Evolutionary conservation across 345 rosid genomes (phyloP), one percentile per base, ranked within the genome.

Genomic region (Moricandia arvensis): DNA sequence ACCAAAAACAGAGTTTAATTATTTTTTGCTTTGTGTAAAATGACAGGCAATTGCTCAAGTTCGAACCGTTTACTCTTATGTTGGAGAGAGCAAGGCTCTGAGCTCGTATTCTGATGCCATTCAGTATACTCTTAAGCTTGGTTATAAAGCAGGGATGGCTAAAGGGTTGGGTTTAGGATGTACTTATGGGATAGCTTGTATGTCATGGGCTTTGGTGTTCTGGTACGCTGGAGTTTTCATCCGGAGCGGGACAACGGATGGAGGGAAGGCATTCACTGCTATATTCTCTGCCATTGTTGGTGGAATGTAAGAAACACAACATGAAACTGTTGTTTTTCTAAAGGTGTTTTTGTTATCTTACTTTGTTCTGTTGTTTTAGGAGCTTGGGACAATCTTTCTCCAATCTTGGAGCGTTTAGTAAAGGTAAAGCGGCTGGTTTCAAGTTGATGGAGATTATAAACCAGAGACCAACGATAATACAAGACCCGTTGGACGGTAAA

Each of bases 141-240:
- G 99, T 47, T 96, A 96, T 79, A 96, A 93, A 83, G 99, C 99
- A 17, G 99, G 99, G 10, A 91, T 96, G 99, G 99, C 99, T 68
- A 96, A 96, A 84, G 99, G 99, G 4, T 85, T 96, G 82, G 99
- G 99, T 16, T 83, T 96, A 18, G 99, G 99, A 75, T 96, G 99
- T 76, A 96, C 99, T 0, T 96, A 89, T 74, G 99, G 99, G 35
- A 96, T 96, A 64, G 99, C 99, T 43, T 93, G 98, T 76, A 96
- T 96, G 99, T 96, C 99, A 8, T 96, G 99, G 99, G 99, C 99
- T n/a, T 85, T 96, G 62, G 99, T 96, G 27, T 96, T 96, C 70
- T 96, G 99, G 99, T 96, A 96, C 9, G 99, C 99, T 0, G 98
- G 99, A 35, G 98, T 96, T 82, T 96, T 96, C 68, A 91, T 96